phyloP scores from a whole-genome alignment of 2,329 filamentous ascomycete species.

The Fusarium avenaceum region DNA sequence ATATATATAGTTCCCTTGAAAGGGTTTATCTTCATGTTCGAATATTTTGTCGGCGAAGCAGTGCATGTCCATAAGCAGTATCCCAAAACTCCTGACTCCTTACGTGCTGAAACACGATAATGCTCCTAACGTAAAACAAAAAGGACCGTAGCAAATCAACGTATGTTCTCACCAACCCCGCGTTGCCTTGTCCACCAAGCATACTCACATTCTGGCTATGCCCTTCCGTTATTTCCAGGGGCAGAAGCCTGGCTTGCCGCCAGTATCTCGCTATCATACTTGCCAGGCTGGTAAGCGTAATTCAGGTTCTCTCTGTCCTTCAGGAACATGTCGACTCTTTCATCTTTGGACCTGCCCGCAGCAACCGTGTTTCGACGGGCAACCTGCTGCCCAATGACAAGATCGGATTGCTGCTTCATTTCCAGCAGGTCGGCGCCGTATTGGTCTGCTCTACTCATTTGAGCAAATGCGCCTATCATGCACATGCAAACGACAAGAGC shows the following conservation, averaged over 20 bases:
- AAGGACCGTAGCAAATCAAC: conserved; percentile 4
- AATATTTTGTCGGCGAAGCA: background rate
- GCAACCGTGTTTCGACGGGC: conserved; percentile 66
- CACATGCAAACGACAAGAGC: conserved; percentile 76
- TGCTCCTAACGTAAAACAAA: background rate
- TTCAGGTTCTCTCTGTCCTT: conserved; percentile 72
- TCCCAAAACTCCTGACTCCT: conserved; percentile 32
- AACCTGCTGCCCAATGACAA: conserved; percentile 73
- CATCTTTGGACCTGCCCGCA: conserved; percentile 68
- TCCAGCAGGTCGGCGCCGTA: conserved; percentile 74
- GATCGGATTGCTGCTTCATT: conserved; percentile 73
- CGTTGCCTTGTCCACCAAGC: conserved; percentile 11
- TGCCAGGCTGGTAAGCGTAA: conserved; percentile 52
- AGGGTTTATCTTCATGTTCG: background rate
- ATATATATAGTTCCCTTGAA: background rate
- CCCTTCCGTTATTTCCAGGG: conserved; percentile 13
- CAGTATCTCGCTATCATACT: conserved; percentile 46
- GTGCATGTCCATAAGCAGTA: background rate
- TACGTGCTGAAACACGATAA: conserved; percentile 30
- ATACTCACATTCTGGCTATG: background rate
- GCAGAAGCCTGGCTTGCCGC: conserved; percentile 19
- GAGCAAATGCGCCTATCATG: conserved; percentile 77
- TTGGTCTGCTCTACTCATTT: conserved; percentile 77
- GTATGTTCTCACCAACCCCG: conserved; percentile 32
- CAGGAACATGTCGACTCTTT: conserved; percentile 82